A percentile compares a stretch with the other conserved stretches of the same genome.
Evolutionary conservation across 768 basidiomycete species (phyloP).

Genomic region (Boletus vermiculosoides): DNA sequence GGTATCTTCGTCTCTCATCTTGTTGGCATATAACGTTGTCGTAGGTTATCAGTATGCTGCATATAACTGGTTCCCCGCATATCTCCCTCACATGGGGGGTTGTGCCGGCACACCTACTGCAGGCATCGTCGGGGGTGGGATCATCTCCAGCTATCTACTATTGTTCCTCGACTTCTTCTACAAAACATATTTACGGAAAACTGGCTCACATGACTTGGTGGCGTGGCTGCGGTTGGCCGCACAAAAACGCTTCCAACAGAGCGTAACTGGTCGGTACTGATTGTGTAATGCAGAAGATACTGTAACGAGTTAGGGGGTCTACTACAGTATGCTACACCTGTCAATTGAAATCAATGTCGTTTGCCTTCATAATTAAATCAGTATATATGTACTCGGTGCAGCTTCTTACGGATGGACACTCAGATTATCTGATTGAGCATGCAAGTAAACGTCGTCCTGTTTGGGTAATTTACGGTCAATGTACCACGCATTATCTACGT

Average conservation of each 20-base stretch:
- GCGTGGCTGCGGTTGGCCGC: neutral
- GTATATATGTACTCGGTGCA: no score
- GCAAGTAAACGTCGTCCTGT: no score
- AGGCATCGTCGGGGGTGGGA: conserved; percentile 7
- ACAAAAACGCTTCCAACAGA: neutral
- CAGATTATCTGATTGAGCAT: no score
- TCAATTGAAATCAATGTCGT: no score
- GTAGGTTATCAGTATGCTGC: conserved; percentile 22
- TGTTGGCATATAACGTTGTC: neutral
- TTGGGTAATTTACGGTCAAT: no score
- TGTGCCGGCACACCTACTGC: conserved; percentile 17
- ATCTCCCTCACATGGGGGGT: conserved; percentile 18
- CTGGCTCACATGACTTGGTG: neutral
- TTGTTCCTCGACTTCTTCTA: conserved; percentile 25
- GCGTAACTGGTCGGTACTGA: neutral
- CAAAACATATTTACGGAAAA: conserved; percentile 15
- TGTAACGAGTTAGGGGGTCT: neutral
- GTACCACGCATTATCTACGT: no score
- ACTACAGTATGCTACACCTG: no score
- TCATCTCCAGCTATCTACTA: conserved; percentile 20
- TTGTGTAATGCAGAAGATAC: neutral
- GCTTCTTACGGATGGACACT: no score
- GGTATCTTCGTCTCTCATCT: neutral
- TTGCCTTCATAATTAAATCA: no score
- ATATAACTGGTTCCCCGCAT: conserved; percentile 17